A percentile compares a stretch with the other conserved stretches of the same genome.
Evolutionary conservation across 1,139 yeast genomes (phyloP).

Genomic region (Hyphopichia pseudoburtonii): DNA sequence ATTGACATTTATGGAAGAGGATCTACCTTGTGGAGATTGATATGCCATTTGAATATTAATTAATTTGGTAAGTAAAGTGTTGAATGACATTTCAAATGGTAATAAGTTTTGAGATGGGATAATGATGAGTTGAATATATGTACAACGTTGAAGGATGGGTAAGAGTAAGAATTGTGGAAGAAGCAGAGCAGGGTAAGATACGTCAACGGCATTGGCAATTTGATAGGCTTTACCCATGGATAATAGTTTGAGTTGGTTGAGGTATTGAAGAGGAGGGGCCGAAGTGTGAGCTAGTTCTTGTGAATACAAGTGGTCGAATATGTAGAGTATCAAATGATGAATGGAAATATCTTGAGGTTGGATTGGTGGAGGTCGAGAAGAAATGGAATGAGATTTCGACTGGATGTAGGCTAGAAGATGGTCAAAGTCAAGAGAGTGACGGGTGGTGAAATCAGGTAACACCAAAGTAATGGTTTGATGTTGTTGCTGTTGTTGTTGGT

Average conservation of each 20-base stretch:
- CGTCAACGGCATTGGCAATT: constrained; percentile 11
- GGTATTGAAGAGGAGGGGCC: not conserved
- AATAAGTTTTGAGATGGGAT: not conserved
- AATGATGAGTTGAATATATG: not conserved
- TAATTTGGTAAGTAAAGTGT: not conserved
- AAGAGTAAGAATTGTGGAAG: not conserved
- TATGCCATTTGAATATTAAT: too few species aligned
- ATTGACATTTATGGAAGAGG: too few species aligned
- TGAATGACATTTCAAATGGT: not conserved
- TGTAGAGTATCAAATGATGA: constrained; percentile 20
- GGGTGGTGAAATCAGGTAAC: constrained; percentile 11
- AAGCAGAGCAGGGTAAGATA: constrained; percentile 5
- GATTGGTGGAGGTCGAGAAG: not conserved
- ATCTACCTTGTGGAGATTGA: too few species aligned
- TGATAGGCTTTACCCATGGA: constrained; percentile 19
- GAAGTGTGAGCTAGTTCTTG: not conserved
- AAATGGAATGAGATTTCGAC: not conserved
- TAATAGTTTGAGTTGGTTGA: constrained; percentile 16
- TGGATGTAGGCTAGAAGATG: constrained; percentile 8
- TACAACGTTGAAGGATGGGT: not conserved
- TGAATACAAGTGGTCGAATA: constrained; percentile 9
- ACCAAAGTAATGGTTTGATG: constrained; percentile 8
- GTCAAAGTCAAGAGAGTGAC: constrained; percentile 7
- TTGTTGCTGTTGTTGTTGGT: too few species aligned
- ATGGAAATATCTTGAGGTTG: constrained; percentile 13